Conservation (phyloP, 1,284 basidiomycete species). For the Fomitiporia mediterranea region DNA sequence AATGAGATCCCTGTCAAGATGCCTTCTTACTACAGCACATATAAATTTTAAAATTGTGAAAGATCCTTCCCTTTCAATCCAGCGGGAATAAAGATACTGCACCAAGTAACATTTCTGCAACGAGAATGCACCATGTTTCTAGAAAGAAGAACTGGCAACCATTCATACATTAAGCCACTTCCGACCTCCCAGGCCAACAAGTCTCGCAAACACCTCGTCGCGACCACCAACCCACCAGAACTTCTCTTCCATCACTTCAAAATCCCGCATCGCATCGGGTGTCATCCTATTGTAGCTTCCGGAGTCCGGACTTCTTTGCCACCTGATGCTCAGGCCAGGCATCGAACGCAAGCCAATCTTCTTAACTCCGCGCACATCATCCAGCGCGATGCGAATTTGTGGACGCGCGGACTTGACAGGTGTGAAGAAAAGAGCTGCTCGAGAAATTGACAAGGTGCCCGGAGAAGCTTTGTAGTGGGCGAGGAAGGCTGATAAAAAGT, state of each 20-base stretch:
- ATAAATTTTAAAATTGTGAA: too few relatives aligned
- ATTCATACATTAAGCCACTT: conserved; percentile 23
- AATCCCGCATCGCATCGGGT: conserved; percentile 12
- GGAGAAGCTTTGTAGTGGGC: conserved; percentile 51
- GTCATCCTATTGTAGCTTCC: neutral
- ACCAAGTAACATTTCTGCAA: too few relatives aligned
- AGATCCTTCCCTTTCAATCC: too few relatives aligned
- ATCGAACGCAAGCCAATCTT: conserved; percentile 43
- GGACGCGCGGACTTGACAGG: conserved; percentile 43
- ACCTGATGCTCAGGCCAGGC: conserved; percentile 48
- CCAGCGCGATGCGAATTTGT: conserved; percentile 42
- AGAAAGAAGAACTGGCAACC: neutral
- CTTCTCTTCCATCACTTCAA: conserved; percentile 42
- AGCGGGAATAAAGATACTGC: neutral
- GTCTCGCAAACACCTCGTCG: conserved; percentile 61
- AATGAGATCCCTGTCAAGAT: too few relatives aligned
- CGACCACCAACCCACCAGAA: conserved; percentile 57
- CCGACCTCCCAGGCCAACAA: conserved; percentile 47
- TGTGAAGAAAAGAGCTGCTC: conserved; percentile 48
- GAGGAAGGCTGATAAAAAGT: conserved; percentile 56
- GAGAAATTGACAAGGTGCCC: conserved; percentile 55
- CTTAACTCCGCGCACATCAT: conserved; percentile 50
- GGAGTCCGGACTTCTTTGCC: conserved; percentile 30
- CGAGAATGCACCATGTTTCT: neutral
- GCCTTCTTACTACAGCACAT: too few relatives aligned